These are phyloP conservation scores for Hylodesmum podocarpum DNA, from an alignment of 306 rosid genomes.

Conservation along the genomic window DNA sequence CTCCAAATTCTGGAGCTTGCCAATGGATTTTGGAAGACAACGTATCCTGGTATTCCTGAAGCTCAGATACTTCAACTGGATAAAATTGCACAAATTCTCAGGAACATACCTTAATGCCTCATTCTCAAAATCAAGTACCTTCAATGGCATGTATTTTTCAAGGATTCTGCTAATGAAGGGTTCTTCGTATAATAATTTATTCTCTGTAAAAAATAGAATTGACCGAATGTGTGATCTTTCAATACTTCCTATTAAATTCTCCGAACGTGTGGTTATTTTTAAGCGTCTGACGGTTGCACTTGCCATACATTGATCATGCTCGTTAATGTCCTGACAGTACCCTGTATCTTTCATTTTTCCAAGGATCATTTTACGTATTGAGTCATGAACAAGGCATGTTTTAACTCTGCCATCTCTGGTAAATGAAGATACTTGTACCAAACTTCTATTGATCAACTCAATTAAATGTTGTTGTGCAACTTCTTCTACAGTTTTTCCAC, in stretches of 20 bases:
- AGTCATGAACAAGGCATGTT: not conserved
- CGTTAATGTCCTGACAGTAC: not conserved
- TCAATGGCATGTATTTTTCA: not conserved
- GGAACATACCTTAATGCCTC: not conserved
- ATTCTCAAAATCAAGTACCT: slow-evolving; percentile 12
- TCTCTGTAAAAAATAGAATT: not conserved
- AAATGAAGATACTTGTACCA: not conserved
- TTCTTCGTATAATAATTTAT: not conserved
- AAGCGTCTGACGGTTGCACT: not conserved
- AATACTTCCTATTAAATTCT: not conserved
- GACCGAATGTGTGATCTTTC: not conserved
- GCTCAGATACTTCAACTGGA: slow-evolving; percentile 24
- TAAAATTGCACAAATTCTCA: not conserved
- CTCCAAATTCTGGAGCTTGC: slow-evolving; percentile 20
- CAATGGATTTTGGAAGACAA: slow-evolving; percentile 15
- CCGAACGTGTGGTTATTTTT: not conserved
- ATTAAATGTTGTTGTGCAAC: not conserved
- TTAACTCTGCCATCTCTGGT: not conserved
- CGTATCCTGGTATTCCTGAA: not conserved
- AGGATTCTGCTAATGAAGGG: not conserved
- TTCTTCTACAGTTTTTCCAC: not conserved
- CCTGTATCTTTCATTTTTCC: not conserved
- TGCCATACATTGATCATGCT: not conserved
- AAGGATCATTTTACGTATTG: not conserved
- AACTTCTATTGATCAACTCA: not conserved